Conservation (phyloP, 306 rosid species). For the Gastrolobium villosum region DNA sequence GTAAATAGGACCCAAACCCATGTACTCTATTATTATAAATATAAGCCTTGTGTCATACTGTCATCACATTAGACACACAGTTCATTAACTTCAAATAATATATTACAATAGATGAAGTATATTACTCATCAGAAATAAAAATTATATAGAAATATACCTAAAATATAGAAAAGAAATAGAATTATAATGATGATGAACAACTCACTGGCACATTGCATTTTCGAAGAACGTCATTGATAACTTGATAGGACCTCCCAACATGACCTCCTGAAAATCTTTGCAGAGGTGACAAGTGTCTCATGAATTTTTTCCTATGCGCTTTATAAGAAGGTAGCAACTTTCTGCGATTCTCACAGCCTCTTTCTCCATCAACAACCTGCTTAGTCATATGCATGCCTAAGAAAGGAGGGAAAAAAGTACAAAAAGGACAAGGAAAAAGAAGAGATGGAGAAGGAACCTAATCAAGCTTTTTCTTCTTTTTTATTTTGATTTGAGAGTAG, state of each 20-base stretch:
- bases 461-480: neutral
- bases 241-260: constrained; percentile 67
- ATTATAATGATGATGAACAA: constrained; percentile 31
- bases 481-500: neutral
- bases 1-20: no score
- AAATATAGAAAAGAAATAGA: constrained; percentile 21
- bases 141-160: constrained; percentile 10
- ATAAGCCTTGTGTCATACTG: no score
- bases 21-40: no score
- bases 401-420: neutral
- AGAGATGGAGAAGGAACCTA: neutral
- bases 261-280: constrained; percentile 60
- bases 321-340: constrained; percentile 85
- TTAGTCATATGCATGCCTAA: constrained; percentile 23
- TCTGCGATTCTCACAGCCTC: constrained; percentile 80
- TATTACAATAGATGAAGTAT: constrained; percentile 2
- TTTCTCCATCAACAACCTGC: constrained; percentile 89
- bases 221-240: constrained; percentile 60
- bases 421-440: neutral
- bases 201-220: constrained; percentile 82
- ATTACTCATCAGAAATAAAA: constrained; percentile 25
- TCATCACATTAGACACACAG: no score
- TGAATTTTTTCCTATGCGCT: constrained; percentile 74
- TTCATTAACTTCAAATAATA: neutral
- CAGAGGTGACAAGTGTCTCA: constrained; percentile 49